phyloP scores from a whole-genome alignment of 2,329 filamentous ascomycete genomes.

The Xylariaceae sp. region DNA sequence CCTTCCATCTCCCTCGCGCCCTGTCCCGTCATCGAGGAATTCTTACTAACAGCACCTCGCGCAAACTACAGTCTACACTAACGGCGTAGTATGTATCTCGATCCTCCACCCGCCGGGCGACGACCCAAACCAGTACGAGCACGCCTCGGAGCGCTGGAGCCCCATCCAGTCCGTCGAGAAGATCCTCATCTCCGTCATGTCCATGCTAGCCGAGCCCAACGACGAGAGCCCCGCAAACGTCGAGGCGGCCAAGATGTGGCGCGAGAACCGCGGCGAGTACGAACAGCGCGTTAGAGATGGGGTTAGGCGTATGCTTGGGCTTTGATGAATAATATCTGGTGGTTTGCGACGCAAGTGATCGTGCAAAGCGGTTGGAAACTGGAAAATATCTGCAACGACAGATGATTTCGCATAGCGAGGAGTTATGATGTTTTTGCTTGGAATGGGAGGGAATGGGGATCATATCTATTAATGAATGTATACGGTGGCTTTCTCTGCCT shows the following conservation, averaged over 20 bases:
- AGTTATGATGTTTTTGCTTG: too few species aligned
- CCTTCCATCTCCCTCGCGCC: not conserved
- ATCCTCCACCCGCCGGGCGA: constrained; percentile 95
- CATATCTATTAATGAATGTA: too few species aligned
- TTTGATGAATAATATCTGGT: constrained; percentile 42
- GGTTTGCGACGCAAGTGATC: constrained; percentile 7
- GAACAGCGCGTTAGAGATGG: constrained; percentile 81
- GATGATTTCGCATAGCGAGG: too few species aligned
- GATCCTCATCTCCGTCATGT: constrained; percentile 95
- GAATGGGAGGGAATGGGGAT: too few species aligned
- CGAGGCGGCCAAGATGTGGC: constrained; percentile 95
- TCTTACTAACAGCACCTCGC: not conserved
- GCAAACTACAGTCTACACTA: constrained; percentile 70
- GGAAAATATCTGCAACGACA: too few species aligned
- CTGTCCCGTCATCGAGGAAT: not conserved
- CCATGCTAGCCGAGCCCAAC: constrained; percentile 96
- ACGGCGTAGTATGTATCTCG: constrained; percentile 93
- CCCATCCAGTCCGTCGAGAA: constrained; percentile 98
- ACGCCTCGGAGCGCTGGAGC: constrained; percentile 91
- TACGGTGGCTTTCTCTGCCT: too few species aligned
- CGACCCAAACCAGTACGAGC: constrained; percentile 97
- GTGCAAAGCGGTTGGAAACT: not conserved
- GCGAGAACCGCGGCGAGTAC: constrained; percentile 79
- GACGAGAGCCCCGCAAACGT: constrained; percentile 96
- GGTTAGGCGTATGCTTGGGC: constrained; percentile 73